A percentile compares a stretch with the other conserved stretches of the same genome.
Conservation (phyloP, 1,139 yeast species). For the Candida freyschussii region DNA sequence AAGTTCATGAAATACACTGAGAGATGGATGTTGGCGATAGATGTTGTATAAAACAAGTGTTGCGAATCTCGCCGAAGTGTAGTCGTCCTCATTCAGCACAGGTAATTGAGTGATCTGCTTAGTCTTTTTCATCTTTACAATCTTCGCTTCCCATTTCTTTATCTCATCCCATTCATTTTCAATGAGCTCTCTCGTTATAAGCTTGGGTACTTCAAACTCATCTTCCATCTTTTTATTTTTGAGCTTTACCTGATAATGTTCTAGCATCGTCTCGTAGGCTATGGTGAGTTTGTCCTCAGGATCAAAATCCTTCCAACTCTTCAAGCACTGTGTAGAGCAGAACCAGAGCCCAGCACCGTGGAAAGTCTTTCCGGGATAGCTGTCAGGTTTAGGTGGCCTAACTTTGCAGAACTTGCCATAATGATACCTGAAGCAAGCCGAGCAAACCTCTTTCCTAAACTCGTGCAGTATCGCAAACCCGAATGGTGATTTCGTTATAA, state of each 20-base stretch:
- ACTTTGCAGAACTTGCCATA: slow-evolving; percentile 45
- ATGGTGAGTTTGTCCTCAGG: slow-evolving; percentile 27
- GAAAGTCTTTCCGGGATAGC: slow-evolving; percentile 19
- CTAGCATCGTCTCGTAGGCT: slow-evolving; percentile 27
- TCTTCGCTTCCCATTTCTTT: slow-evolving; percentile 35
- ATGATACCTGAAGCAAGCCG: slow-evolving; percentile 47
- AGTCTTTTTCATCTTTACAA: slow-evolving; percentile 26
- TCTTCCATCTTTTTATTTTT: slow-evolving; percentile 12
- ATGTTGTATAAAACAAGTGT: slow-evolving; percentile 26
- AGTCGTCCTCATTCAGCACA: slow-evolving; percentile 35
- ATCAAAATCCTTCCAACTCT: slow-evolving; percentile 31
- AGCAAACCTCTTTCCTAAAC: slow-evolving; percentile 64
- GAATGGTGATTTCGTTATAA: slow-evolving; percentile 38
- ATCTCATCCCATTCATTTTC: slow-evolving; percentile 27
- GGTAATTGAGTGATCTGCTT: slow-evolving; percentile 26
- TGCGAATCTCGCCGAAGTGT: slow-evolving; percentile 35
- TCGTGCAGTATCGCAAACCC: slow-evolving; percentile 47
- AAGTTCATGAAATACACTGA: slow-evolving; percentile 35
- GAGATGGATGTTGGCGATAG: slow-evolving; percentile 13
- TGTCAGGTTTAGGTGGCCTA: slow-evolving; percentile 25
- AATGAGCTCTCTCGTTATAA: slow-evolving; percentile 19
- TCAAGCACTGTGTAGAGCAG: slow-evolving; percentile 45
- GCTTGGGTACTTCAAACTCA: slow-evolving; percentile 14
- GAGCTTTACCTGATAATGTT: slow-evolving; percentile 27
- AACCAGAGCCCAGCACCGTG: slow-evolving; percentile 48